Evolutionary conservation across 169 alveolate species (phyloP), one percentile per base, ranked within the genome.

Genomic region (Cyclospora cayetanensis): DNA sequence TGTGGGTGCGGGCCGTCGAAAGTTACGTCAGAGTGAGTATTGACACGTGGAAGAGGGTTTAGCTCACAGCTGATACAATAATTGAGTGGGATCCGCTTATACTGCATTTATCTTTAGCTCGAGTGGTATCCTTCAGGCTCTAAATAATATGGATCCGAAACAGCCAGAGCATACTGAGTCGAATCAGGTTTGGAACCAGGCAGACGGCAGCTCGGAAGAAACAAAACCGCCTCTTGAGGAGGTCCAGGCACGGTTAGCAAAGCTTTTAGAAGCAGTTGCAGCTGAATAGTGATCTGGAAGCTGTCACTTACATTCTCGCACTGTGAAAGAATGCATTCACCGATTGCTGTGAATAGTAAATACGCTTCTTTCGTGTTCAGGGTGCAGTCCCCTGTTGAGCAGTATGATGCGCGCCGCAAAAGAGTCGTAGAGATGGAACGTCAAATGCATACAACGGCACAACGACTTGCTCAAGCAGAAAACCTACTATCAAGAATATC

Each of bases 1-100:
- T 94, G 91, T 98, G 98, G 98, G 97, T 94, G 29, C 95, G 96
- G 4, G 99, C 99, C 20, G 94, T 97, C 90, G 98, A 97, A 63
- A 96, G 97, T 79, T 98, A 96, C 92, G 98, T 97, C n/a, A 42
- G 22, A 52, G 93, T 90, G 41, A 31, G 89, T 31, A 42, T 31
- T 0, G 60, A 1, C 55, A 31, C 43, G 11, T 29, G 41, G 43
- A 31, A 29, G n/a, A 27, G 55, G 55, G 55, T 15, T 4, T 20
- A 60, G 46, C 29, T 11, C 25, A 50, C 25, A 50, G n/a, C n/a
- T n/a, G n/a, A n/a, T n/a, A n/a, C n/a, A n/a, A n/a, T n/a, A n/a
- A n/a, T n/a, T n/a, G n/a, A n/a, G n/a, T n/a, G n/a, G n/a, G n/a
- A n/a, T n/a, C n/a, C n/a, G n/a, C n/a, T n/a, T n/a, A n/a, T n/a